These are phyloP conservation scores for Phytophthora pisi DNA, from an alignment of 352 stramenopile species.

Conservation along the genomic window DNA sequence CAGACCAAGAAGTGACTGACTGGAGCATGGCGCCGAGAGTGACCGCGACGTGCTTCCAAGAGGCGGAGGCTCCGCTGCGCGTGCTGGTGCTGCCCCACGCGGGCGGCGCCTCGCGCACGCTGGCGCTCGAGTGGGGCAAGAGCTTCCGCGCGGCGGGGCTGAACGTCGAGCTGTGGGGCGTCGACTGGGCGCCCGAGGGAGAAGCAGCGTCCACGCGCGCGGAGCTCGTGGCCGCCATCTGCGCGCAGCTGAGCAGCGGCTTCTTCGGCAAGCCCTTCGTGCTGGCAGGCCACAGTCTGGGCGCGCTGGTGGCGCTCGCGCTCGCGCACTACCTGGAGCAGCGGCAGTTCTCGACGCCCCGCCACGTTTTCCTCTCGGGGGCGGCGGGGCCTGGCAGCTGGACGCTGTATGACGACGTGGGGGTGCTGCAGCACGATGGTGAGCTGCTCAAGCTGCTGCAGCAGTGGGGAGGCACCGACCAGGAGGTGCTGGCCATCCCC, in stretches of 20 bases:
- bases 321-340: conserved; percentile 53
- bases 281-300: conserved; percentile 70
- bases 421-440: conserved; percentile 36
- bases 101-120: conserved; percentile 46
- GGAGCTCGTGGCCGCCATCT: conserved; percentile 46
- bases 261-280: conserved; percentile 85
- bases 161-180: conserved; percentile 60
- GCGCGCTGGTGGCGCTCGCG: conserved; percentile 61
- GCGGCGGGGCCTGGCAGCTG: conserved; percentile 41
- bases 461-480: conserved; percentile 68
- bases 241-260: conserved; percentile 41
- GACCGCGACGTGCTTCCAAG: conserved; percentile 62
- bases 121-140: conserved; percentile 55
- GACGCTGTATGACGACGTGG: conserved; percentile 38
- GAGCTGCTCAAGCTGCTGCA: conserved; percentile 52
- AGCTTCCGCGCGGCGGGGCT: conserved; percentile 41
- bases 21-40: conserved; percentile 41
- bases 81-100: conserved; percentile 69
- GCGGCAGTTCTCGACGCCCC: conserved; percentile 53
- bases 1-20: conserved; percentile 8
- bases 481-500: conserved; percentile 54
- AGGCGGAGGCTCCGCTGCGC: conserved; percentile 68
- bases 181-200: conserved; percentile 59
- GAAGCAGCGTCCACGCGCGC: neutral
- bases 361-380: conserved; percentile 69